phyloP scores from a whole-genome alignment of 225 moss, liverwort and hornwort species.

The Asterella californica region DNA sequence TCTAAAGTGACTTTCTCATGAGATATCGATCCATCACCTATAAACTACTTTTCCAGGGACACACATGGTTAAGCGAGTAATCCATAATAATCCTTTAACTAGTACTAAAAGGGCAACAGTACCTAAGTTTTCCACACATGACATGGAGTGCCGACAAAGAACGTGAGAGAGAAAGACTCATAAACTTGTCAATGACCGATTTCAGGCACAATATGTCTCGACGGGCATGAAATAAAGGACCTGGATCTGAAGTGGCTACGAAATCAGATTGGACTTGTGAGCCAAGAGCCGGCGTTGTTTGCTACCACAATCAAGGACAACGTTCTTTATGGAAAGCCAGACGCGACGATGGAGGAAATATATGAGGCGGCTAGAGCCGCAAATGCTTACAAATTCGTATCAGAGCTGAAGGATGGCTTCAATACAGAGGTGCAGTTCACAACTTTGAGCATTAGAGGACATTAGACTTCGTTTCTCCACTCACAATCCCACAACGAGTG shows the following conservation, averaged over 20 bases:
- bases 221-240: conserved; percentile 32
- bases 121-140: too few species aligned
- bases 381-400: conserved; percentile 44
- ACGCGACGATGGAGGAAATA: conserved; percentile 40
- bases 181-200: not conserved
- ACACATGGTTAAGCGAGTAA: not conserved
- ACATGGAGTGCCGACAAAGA: too few species aligned
- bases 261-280: conserved; percentile 9
- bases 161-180: too few species aligned
- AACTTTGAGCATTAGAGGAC: not conserved
- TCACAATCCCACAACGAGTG: not conserved
- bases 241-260: conserved; percentile 14
- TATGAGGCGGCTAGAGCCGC: conserved; percentile 45
- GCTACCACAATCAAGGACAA: conserved; percentile 21
- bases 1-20: not conserved
- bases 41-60: not conserved
- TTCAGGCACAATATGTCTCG: conserved; percentile 54
- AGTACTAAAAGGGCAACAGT: too few species aligned
- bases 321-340: conserved; percentile 43
- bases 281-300: conserved; percentile 27
- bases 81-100: too few species aligned
- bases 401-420: not conserved
- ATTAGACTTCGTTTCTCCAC: not conserved
- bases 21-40: not conserved
- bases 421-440: not conserved